These are phyloP conservation scores for Cladosporium phlei DNA, from an alignment of 2,329 filamentous ascomycete genomes.

Conservation along the genomic window DNA sequence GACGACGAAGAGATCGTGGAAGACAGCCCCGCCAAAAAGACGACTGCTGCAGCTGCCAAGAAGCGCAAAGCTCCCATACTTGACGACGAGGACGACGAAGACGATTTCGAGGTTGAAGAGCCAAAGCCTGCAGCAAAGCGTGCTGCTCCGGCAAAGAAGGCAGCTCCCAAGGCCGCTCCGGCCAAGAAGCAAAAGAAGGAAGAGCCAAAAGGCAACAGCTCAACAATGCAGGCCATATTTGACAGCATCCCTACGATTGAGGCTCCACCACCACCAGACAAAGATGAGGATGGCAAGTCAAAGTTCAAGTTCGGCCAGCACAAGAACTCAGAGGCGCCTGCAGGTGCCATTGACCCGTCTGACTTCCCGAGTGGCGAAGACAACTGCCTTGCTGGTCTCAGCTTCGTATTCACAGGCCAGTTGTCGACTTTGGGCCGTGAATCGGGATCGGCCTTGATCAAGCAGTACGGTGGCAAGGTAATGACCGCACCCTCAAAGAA, in stretches of 20 bases:
- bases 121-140: constrained; percentile 48
- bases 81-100: constrained; percentile 50
- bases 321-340: constrained; percentile 49
- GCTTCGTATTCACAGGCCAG: constrained; percentile 93
- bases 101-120: constrained; percentile 41
- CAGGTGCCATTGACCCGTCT: constrained; percentile 57
- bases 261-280: constrained; percentile 76
- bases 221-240: constrained; percentile 75
- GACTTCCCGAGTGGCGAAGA: constrained; percentile 79
- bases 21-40: constrained; percentile 36
- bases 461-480: constrained; percentile 89
- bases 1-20: constrained; percentile 37
- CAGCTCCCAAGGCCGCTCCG: constrained; percentile 47
- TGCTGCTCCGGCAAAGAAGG: constrained; percentile 28
- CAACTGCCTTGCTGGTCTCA: constrained; percentile 83
- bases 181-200: constrained; percentile 60
- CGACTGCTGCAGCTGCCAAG: constrained; percentile 42
- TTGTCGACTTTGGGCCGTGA: constrained; percentile 75
- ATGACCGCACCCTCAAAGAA: constrained; percentile 82
- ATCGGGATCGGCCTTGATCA: constrained; percentile 79
- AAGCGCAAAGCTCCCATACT: constrained; percentile 56
- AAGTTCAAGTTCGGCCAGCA: constrained; percentile 74
- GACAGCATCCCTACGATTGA: constrained; percentile 79
- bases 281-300: constrained; percentile 39
- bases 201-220: constrained; percentile 60